Percentiles rank a stretch among this genome's conserved stretches.
These are phyloP conservation scores for Calocera viscosa DNA, from an alignment of 768 basidiomycete genomes.

Conservation along the genomic window DNA sequence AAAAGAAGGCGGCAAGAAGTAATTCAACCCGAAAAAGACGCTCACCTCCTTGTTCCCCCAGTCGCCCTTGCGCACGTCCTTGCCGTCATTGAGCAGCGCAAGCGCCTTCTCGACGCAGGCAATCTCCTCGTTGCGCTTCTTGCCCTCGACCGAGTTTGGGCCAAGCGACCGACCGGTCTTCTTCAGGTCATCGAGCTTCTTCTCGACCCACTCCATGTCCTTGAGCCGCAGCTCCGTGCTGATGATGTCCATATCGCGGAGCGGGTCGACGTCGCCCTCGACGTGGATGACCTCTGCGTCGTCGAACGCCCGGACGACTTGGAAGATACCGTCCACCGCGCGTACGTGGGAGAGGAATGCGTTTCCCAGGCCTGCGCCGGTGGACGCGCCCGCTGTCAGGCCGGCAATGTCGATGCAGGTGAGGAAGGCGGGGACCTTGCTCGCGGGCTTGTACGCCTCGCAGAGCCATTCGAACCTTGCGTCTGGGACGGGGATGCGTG, in stretches of 20 bases:
- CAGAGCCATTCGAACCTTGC: conserved; percentile 89
- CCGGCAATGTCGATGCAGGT: conserved; percentile 99
- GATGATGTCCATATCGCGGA: conserved; percentile 97
- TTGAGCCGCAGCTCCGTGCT: conserved; percentile 86
- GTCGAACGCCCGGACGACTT: conserved; percentile 94
- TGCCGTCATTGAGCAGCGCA: conserved; percentile 59
- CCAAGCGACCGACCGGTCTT: conserved; percentile 60
- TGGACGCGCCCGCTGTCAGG: conserved; percentile 92
- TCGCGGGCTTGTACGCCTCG: conserved; percentile 76
- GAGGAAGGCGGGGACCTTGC: conserved; percentile 81
- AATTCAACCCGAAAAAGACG: conserved; percentile 10
- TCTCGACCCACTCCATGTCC: conserved; percentile 98
- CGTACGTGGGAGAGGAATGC: conserved; percentile 95
- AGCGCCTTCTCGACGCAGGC: conserved; percentile 76
- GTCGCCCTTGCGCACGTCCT: conserved; percentile 83
- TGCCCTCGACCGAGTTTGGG: conserved; percentile 72
- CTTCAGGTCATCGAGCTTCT: conserved; percentile 66
- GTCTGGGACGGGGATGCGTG: conserved; percentile 93
- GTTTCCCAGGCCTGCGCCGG: conserved; percentile 95
- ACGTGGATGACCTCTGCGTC: conserved; percentile 99
- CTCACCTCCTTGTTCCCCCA: conserved; percentile 96
- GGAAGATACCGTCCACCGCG: conserved; percentile 98
- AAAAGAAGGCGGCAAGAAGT: conserved; percentile 13
- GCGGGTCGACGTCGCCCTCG: conserved; percentile 91
- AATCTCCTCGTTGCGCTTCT: conserved; percentile 92